Conservation (phyloP, 768 basidiomycete genomes). For the Kwoniella sp. region DNA sequence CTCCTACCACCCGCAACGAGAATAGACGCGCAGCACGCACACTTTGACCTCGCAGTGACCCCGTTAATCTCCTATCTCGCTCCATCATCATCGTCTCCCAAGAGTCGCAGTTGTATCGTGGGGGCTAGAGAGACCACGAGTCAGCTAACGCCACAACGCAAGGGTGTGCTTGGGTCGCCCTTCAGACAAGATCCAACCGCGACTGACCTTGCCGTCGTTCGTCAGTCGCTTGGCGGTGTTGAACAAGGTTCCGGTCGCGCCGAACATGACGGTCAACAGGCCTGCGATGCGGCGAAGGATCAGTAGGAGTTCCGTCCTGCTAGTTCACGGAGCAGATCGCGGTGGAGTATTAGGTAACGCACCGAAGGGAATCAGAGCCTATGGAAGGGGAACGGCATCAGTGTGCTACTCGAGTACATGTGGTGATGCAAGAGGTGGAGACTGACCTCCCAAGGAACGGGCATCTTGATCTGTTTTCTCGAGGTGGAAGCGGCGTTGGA, state of each 20-base stretch:
- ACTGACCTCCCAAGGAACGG: slow-evolving; percentile 73
- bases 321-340: no score
- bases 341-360: slow-evolving; percentile 1
- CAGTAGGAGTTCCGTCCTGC: no score
- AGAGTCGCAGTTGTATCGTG: slow-evolving; percentile 75
- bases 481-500: no score
- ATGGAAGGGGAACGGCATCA: neutral
- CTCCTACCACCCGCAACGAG: no score
- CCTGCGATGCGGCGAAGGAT: no score
- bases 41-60: slow-evolving; percentile 76
- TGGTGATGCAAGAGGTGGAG: neutral
- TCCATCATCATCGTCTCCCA: slow-evolving; percentile 98
- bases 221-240: slow-evolving; percentile 71
- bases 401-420: neutral
- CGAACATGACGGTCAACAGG: slow-evolving; percentile 82
- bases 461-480: slow-evolving; percentile 57
- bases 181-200: no score
- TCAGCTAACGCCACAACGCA: neutral
- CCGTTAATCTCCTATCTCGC: slow-evolving; percentile 80
- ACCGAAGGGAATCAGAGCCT: slow-evolving; percentile 96
- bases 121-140: slow-evolving; percentile 57
- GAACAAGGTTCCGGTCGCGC: slow-evolving; percentile 79
- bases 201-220: slow-evolving; percentile 81
- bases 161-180: slow-evolving; percentile 3
- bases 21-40: slow-evolving; percentile 55